A percentile compares a stretch with the other conserved stretches of the same genome.
phyloP scores from a whole-genome alignment of 2,329 filamentous ascomycete genomes.

The Neofusicoccum laricinum region DNA sequence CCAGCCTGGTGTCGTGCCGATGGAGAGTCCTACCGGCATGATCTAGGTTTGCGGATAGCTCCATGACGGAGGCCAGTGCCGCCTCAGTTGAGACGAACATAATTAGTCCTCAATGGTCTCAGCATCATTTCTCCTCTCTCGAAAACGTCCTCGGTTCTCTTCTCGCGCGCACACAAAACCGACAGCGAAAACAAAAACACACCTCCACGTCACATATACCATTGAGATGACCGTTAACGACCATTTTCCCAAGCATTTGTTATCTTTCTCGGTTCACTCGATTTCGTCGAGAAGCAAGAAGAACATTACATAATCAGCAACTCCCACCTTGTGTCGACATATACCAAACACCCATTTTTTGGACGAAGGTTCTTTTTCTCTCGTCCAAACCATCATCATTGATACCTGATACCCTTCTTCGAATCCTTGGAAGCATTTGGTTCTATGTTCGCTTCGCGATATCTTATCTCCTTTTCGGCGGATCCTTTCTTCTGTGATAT shows the following conservation, averaged over 20 bases:
- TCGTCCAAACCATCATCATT: background rate
- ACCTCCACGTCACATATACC: background rate
- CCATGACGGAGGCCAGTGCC: background rate
- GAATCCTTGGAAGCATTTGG: background rate
- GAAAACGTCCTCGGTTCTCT: background rate
- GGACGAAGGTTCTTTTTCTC: background rate
- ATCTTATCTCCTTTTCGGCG: background rate
- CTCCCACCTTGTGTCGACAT: background rate
- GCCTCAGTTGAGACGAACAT: background rate
- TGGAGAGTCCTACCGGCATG: constrained; percentile 31
- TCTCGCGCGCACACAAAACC: background rate
- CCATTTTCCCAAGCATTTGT: background rate
- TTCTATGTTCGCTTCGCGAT: background rate
- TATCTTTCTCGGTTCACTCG: background rate
- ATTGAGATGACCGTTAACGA: constrained; percentile 8
- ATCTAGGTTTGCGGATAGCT: constrained; percentile 19
- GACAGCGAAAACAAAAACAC: background rate
- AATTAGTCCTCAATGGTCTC: background rate
- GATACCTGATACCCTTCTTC: constrained; percentile 15
- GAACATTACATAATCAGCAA: constrained; percentile 4
- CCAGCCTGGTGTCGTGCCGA: constrained; percentile 41
- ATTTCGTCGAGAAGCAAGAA: background rate
- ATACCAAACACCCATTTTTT: background rate
- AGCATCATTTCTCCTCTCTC: background rate
- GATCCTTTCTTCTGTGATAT: background rate